Conservation (phyloP, 169 alveolate species). For the Haemoproteus tartakovskyi region DNA sequence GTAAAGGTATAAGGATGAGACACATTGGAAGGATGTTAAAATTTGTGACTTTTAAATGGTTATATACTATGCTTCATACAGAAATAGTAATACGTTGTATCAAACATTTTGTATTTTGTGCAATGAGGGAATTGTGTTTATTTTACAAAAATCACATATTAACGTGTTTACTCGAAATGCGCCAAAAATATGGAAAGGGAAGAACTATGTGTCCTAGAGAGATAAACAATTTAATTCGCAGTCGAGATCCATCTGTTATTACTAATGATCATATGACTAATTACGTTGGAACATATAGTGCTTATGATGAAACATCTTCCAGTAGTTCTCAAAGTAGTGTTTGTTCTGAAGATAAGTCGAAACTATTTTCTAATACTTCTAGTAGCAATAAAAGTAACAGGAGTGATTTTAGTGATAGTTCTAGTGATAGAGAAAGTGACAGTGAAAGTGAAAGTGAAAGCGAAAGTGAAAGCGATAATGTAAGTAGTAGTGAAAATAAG, state of each 20-base stretch:
- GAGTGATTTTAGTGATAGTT: no score
- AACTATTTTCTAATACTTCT: no score
- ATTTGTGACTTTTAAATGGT: slow-evolving; percentile 19
- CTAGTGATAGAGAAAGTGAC: neutral
- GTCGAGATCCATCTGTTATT: no score
- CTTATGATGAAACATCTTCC: no score
- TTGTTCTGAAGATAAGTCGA: no score
- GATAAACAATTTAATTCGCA: no score
- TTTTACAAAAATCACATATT: slow-evolving; percentile 10
- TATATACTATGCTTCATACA: slow-evolving; percentile 8
- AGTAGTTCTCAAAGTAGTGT: no score
- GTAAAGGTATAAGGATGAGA: slow-evolving; percentile 30
- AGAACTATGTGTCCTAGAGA: no score
- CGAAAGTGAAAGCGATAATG: neutral
- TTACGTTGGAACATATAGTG: no score
- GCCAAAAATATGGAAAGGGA: neutral
- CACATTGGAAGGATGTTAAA: slow-evolving; percentile 37
- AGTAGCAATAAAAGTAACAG: no score
- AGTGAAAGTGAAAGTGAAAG: neutral
- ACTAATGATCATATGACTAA: no score
- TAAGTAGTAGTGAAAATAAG: neutral
- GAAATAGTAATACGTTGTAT: slow-evolving; percentile 44
- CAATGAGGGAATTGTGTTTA: slow-evolving; percentile 27
- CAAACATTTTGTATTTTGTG: neutral
- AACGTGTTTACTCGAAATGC: neutral